These are phyloP conservation scores for Colletotrichum scovillei DNA, from an alignment of 2,329 filamentous ascomycete genomes.

Conservation along the genomic window DNA sequence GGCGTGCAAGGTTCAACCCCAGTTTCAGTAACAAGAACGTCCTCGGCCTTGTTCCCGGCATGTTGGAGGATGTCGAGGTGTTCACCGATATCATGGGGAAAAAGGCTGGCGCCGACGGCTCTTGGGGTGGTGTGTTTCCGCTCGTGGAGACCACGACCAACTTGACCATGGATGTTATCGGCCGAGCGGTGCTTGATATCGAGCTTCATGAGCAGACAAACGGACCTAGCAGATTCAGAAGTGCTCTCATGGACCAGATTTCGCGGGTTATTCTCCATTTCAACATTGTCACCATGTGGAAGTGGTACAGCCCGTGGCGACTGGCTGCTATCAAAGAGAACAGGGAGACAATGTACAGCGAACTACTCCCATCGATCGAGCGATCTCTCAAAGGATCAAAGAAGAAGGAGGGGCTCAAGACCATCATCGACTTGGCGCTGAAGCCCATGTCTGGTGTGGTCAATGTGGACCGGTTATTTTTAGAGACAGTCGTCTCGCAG, in stretches of 20 bases:
- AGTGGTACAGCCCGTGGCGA: background rate
- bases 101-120: conserved; percentile 41
- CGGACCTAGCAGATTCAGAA: conserved; percentile 16
- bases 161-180: conserved; percentile 54
- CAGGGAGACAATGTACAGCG: conserved; percentile 6
- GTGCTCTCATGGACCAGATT: conserved; percentile 19
- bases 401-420: conserved; percentile 11
- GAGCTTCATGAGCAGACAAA: conserved; percentile 22
- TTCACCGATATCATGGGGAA: conserved; percentile 46
- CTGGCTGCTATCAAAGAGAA: background rate
- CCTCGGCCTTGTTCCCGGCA: conserved; percentile 46
- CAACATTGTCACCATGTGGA: conserved; percentile 14
- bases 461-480: conserved; percentile 32
- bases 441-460: background rate
- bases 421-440: conserved; percentile 44
- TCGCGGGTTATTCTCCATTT: background rate
- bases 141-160: conserved; percentile 50
- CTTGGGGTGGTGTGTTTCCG: conserved; percentile 46
- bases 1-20: conserved; percentile 47
- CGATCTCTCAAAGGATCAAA: background rate
- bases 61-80: conserved; percentile 50
- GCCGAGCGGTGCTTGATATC: conserved; percentile 45
- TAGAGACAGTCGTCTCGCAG: conserved; percentile 45
- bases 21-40: conserved; percentile 52
- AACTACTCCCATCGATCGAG: conserved; percentile 17